Base-by-base conservation (phyloP, 306 rosid species). In the Sindora glabra region DNA sequence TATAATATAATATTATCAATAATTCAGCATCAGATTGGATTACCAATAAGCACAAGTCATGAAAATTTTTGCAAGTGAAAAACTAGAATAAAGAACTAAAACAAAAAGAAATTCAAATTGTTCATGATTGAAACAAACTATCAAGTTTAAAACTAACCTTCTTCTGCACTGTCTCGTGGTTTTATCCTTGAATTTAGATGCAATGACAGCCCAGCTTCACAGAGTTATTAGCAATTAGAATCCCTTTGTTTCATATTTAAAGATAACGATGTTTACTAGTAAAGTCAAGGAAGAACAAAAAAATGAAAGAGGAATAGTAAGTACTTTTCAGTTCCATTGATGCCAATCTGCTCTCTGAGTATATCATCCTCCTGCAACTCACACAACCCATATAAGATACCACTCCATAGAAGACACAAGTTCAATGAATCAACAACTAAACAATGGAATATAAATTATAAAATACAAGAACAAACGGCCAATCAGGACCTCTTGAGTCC, bases 141-240 rank as follows among this genome's bases (percentile, higher is more conserved):
- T n/a, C n/a, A 76, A 55, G 15, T 65, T 7, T 49, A 44, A 21
- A 66, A 10, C 65, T 3, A 44, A 94, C 99, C 99, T 86, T 81
- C 99, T 84, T 77, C 99, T 82, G 67, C 99, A 94, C 83, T 94
- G 99, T 16, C 99, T 89, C n/a, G 99, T 94, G 5, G 99, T 89
- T 67, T 94, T 94, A 49, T 89, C 99, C 77, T 80, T 84, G 80
- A 94, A 89, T 39, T 89, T 89, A 14, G 99, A 94, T 15, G 99
- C 99, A 80, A 94, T 94, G 74, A 86, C 79, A 30, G 95, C 82
- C 99, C 99, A 94, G 70, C 99, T 94, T 77, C 80, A 50, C n/a
- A n/a, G 16, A 33, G 25, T 48, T 44, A 56, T 69, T 49, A n/a
- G 36, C 32, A 67, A 63, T 36, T 2, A 48, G 71, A 53, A 69